Conservation (phyloP, 2,329 filamentous ascomycete genomes). For the Neofusicoccum sp. region DNA sequence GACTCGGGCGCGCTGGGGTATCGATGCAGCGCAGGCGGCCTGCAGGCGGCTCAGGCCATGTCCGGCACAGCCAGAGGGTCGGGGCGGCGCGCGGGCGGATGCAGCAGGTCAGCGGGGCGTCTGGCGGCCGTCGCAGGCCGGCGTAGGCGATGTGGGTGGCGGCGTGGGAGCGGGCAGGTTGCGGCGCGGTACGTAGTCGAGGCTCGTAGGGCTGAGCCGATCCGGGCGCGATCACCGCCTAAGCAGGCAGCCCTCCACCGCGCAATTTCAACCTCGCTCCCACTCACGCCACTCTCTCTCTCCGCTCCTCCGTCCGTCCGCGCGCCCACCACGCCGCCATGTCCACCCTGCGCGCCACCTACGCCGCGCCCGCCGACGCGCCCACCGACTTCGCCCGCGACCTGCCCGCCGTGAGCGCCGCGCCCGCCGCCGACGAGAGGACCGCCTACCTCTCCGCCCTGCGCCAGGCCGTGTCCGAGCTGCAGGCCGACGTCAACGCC, state of each 20-base stretch:
- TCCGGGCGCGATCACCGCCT: conserved; percentile 1
- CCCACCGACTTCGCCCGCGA: conserved; percentile 23
- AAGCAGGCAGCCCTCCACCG: background rate
- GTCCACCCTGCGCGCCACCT: conserved; percentile 49
- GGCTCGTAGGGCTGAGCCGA: conserved; percentile 18
- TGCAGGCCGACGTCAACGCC: conserved; percentile 68
- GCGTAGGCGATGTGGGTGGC: background rate
- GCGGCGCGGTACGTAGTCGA: conserved; percentile 2
- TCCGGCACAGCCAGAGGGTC: conserved; percentile 4
- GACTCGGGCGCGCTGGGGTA: conserved; percentile 10
- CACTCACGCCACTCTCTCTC: conserved; percentile 34
- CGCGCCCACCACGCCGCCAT: conserved; percentile 21
- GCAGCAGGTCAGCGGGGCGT: background rate
- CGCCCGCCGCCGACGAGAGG: conserved; percentile 48
- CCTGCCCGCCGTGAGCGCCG: conserved; percentile 25
- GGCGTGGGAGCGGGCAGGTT: background rate
- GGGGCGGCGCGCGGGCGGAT: background rate
- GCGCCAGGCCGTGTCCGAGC: conserved; percentile 53
- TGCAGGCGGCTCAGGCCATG: conserved; percentile 12
- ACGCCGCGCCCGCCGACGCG: conserved; percentile 53
- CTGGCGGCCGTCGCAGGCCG: background rate
- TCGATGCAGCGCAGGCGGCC: background rate
- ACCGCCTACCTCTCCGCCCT: conserved; percentile 60
- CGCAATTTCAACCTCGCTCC: background rate
- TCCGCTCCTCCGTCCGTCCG: conserved; percentile 8